Conservation (phyloP, 345 rosid genomes). For the Anacardium occidentale region DNA sequence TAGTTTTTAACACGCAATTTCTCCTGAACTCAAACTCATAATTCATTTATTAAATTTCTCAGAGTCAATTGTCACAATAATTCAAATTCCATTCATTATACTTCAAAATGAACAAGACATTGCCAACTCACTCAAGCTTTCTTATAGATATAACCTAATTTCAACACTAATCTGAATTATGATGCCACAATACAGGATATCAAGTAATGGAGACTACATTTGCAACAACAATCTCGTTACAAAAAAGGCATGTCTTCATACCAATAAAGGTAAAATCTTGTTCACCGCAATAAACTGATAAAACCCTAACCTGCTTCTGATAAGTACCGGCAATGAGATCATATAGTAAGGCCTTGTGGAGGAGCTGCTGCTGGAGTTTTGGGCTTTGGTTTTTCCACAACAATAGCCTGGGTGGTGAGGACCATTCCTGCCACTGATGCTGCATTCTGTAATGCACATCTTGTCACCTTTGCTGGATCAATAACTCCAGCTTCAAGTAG, state of each 20-base stretch:
- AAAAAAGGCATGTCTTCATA: neutral
- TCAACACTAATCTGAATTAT: no score
- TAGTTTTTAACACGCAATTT: no score
- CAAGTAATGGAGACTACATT: neutral
- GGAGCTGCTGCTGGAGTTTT: conserved; percentile 55
- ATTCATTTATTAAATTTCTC: no score
- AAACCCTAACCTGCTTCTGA: conserved; percentile 16
- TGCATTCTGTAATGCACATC: conserved; percentile 91
- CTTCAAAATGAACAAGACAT: no score
- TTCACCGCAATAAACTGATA: no score
- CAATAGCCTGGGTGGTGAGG: conserved; percentile 95
- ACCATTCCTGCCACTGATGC: conserved; percentile 99
- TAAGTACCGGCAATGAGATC: conserved; percentile 16
- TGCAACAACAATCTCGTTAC: neutral
- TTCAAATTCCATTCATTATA: no score
- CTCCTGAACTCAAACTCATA: no score
- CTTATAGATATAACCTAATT: no score
- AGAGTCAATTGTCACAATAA: no score
- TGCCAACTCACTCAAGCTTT: no score
- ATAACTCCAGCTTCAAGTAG: conserved; percentile 86
- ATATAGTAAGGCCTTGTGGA: conserved; percentile 60
- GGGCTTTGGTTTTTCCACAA: conserved; percentile 80
- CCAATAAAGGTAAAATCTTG: neutral
- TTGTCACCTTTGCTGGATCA: conserved; percentile 91
- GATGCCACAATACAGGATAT: neutral